Conservation (phyloP, 2,329 filamentous ascomycete genomes). For the Aspergillus eucalypticola region DNA sequence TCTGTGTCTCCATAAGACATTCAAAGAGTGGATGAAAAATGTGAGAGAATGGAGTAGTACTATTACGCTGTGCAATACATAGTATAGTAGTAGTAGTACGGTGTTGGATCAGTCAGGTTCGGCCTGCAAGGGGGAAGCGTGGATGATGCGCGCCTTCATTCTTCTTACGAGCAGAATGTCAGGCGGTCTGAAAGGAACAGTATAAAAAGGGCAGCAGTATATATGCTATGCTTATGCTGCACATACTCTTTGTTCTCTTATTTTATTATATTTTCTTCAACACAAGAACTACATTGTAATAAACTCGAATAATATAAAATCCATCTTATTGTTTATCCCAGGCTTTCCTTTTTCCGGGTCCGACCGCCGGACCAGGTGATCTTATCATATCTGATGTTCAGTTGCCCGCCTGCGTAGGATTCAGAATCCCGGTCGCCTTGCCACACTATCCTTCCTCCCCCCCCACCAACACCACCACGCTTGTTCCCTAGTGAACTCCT, state of each 20-base stretch:
- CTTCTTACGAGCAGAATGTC: slow-evolving; percentile 7
- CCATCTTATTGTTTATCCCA: no score
- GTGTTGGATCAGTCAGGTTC: not conserved
- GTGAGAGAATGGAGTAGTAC: not conserved
- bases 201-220: not conserved
- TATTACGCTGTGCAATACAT: not conserved
- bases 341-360: slow-evolving; percentile 2
- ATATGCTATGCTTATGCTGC: not conserved
- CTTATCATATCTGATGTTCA: slow-evolving; percentile 30
- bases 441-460: slow-evolving; percentile 14
- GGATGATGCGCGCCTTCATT: slow-evolving; percentile 6
- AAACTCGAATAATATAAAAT: no score
- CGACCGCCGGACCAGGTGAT: slow-evolving; percentile 21
- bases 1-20: not conserved
- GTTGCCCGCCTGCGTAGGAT: slow-evolving; percentile 12
- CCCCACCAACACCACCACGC: slow-evolving; percentile 12
- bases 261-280: not conserved
- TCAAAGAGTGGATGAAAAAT: not conserved
- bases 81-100: not conserved
- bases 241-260: not conserved
- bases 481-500: slow-evolving; percentile 7
- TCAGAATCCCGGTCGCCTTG: slow-evolving; percentile 10
- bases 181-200: not conserved
- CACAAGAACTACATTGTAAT: not conserved
- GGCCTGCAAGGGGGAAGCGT: slow-evolving; percentile 7